Evolutionary conservation across 2,329 filamentous ascomycete genomes (phyloP).

Genomic region (Blastomyces gilchristii): DNA sequence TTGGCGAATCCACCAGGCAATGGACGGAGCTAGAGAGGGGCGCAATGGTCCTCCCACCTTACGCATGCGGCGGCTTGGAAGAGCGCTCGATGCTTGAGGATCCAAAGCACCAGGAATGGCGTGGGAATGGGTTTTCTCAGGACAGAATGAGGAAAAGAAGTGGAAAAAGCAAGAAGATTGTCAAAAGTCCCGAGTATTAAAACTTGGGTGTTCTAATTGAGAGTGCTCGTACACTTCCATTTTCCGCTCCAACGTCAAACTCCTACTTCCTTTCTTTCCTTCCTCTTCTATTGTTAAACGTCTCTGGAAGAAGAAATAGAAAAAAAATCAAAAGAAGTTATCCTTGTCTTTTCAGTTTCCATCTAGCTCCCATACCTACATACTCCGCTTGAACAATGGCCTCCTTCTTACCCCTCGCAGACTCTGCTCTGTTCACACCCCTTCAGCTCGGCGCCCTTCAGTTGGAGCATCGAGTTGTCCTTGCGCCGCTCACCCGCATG

Average conservation of each 20-base stretch:
- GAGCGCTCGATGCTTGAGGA: neutral
- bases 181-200: too few relatives aligned
- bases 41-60: neutral
- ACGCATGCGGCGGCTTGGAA: neutral
- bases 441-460: constrained; percentile 29
- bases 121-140: neutral
- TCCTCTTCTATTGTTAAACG: too few relatives aligned
- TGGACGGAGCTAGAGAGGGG: neutral
- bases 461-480: constrained; percentile 41
- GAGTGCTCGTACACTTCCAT: too few relatives aligned
- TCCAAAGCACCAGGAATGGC: neutral
- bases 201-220: too few relatives aligned
- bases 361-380: neutral
- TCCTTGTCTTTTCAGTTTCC: neutral
- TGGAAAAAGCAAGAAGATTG: neutral
- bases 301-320: neutral
- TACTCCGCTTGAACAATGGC: neutral
- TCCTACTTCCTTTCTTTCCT: neutral
- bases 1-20: neutral
- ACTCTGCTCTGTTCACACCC: constrained; percentile 1
- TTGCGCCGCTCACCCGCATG: constrained; percentile 50
- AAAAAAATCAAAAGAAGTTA: neutral
- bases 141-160: neutral
- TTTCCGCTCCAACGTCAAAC: neutral
- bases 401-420: neutral